These are phyloP conservation scores for Cladosporium austrohemisphaericum DNA, from an alignment of 2,329 filamentous ascomycete species.

Conservation along the genomic window DNA sequence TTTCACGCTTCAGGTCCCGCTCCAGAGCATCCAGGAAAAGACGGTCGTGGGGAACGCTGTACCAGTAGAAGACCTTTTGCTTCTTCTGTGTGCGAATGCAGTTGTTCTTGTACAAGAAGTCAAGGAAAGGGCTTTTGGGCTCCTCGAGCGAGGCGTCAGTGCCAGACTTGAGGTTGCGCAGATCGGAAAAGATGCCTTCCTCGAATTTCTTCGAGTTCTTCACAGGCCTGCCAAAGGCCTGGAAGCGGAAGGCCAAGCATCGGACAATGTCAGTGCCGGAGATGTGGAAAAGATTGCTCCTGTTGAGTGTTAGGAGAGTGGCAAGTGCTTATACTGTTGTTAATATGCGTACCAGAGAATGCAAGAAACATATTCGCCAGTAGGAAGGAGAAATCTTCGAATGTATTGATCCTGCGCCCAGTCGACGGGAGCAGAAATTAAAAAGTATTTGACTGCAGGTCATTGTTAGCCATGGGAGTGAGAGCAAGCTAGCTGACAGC, in stretches of 20 bases:
- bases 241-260: conserved; percentile 96
- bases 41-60: conserved; percentile 95
- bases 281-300: conserved; percentile 99
- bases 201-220: conserved; percentile 99
- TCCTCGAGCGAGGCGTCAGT: conserved; percentile 98
- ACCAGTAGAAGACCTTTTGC: conserved; percentile 99
- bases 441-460: conserved; percentile 83
- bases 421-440: conserved; percentile 96
- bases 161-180: conserved; percentile 96
- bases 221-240: conserved; percentile 94
- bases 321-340: conserved; percentile 26
- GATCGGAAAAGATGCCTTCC: conserved; percentile 97
- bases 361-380: conserved; percentile 97
- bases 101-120: conserved; percentile 99
- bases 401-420: conserved; percentile 98
- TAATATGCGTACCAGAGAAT: conserved; percentile 69
- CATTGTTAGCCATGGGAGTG: background rate
- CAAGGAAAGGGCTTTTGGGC: conserved; percentile 95
- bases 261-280: conserved; percentile 98
- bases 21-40: conserved; percentile 96
- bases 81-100: conserved; percentile 99
- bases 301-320: conserved; percentile 33
- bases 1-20: conserved; percentile 96
- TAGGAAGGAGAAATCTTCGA: conserved; percentile 88
- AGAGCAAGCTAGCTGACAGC: background rate